Conservation (phyloP, 2,329 filamentous ascomycete genomes). For the Colletotrichum spinosum region DNA sequence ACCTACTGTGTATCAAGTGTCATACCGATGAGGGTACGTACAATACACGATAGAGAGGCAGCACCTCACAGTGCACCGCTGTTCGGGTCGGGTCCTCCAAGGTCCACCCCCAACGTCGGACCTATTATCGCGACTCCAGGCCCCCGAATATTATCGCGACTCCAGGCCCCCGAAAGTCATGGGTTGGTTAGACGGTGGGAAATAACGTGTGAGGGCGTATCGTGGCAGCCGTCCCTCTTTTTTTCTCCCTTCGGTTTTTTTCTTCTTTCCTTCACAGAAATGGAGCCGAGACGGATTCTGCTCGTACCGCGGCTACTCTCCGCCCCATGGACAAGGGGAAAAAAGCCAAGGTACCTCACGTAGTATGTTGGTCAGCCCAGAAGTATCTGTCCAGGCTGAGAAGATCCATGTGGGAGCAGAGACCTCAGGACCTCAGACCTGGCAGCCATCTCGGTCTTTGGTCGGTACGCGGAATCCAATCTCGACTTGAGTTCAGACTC, state of each 20-base stretch:
- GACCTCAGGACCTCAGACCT: not conserved
- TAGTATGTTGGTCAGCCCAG: too few relatives aligned
- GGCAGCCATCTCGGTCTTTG: slow-evolving; percentile 32
- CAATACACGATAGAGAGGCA: too few relatives aligned
- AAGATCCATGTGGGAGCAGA: too few relatives aligned
- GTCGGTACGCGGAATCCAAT: slow-evolving; percentile 17
- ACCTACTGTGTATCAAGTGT: too few relatives aligned
- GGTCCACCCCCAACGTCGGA: slow-evolving; percentile 32
- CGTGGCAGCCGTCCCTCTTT: slow-evolving; percentile 24
- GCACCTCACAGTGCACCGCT: not conserved
- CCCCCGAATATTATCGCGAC: slow-evolving; percentile 35
- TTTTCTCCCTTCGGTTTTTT: not conserved
- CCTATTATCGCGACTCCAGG: slow-evolving; percentile 35
- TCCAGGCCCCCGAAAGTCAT: slow-evolving; percentile 32
- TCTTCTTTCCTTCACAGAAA: slow-evolving; percentile 6
- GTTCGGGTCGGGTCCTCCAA: slow-evolving; percentile 21
- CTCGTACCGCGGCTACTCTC: slow-evolving; percentile 31
- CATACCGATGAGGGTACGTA: too few relatives aligned
- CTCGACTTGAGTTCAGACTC: not conserved
- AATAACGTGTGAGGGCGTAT: slow-evolving; percentile 26
- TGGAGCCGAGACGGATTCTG: slow-evolving; percentile 34
- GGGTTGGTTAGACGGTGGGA: slow-evolving; percentile 31
- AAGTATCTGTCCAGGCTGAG: too few relatives aligned
- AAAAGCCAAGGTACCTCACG: not conserved
- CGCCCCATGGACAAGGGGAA: slow-evolving; percentile 16